Percentiles rank a stretch among this genome's conserved stretches.
phyloP scores from a whole-genome alignment of 306 rosid genomes.

The Pachyrhizus erosus region DNA sequence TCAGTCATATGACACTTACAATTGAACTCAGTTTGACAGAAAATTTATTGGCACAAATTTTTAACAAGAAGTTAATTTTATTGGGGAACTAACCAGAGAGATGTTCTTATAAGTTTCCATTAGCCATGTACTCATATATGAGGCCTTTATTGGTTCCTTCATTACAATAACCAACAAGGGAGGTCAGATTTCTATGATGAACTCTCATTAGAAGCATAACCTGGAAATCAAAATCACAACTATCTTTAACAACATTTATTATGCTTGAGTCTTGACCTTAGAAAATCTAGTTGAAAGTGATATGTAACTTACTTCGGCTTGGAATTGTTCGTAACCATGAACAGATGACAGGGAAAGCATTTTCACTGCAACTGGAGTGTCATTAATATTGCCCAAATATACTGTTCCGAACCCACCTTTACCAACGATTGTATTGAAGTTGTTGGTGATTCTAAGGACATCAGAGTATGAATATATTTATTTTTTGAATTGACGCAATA shows the following conservation, averaged over 20 bases:
- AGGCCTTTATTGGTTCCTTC: slow-evolving; percentile 42
- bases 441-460: slow-evolving; percentile 49
- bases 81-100: slow-evolving; percentile 43
- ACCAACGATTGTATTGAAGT: slow-evolving; percentile 45
- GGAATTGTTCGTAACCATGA: slow-evolving; percentile 58
- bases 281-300: not conserved
- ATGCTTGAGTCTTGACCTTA: not conserved
- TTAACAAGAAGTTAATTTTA: not conserved
- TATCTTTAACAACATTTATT: not conserved
- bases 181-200: slow-evolving; percentile 49
- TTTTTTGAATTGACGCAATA: not conserved
- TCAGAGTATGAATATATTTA: slow-evolving; percentile 46
- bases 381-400: slow-evolving; percentile 47
- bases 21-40: not conserved
- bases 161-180: slow-evolving; percentile 48
- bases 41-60: not conserved
- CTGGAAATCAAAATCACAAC: not conserved
- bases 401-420: slow-evolving; percentile 62
- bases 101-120: slow-evolving; percentile 40
- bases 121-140: slow-evolving; percentile 49
- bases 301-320: slow-evolving; percentile 51
- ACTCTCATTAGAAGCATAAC: slow-evolving; percentile 46
- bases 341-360: slow-evolving; percentile 53
- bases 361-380: slow-evolving; percentile 60
- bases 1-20: not conserved